Evolutionary conservation across 306 rosid genomes (phyloP), one percentile per base, ranked within the genome.

Genomic region (Psophocarpus tetragonolobus): DNA sequence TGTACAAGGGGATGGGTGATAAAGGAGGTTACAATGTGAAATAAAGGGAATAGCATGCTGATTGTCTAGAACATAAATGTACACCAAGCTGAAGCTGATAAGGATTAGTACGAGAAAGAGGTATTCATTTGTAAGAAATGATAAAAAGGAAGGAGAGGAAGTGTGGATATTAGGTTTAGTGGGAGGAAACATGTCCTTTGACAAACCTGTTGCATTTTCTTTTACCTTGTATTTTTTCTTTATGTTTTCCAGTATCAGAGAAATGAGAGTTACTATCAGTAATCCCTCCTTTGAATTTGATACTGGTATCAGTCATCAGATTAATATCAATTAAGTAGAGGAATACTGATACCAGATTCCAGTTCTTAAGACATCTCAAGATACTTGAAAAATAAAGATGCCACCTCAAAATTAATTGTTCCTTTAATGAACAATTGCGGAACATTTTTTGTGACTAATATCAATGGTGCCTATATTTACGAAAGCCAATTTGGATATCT

Each of bases 291-390:
- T 39, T 38, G 78, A 57, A 27, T 23, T 39, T 38, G 78, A 57
- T 24, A 26, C 27, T 26, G 42, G 39, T 21, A 24, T 23, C 11
- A 41, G 42, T 38, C 9, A 24, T 23, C 11, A 41, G 54, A 42
- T 67, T 39, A 67, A 67, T 60, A 60, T 58, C 30, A 26, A 24
- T 39, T 57, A 58, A 58, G 78, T n/a, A 74, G 69, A n/a, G 44
- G 47, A 20, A 54, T 20, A 7, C 24, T 53, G 13, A 23, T 21
- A 32, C 61, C 76, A 20, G 48, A 51, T 53, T 71, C 65, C 65
- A 32, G 23, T 72, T 72, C 38, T 11, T 21, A 33, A 11, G 20
- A 33, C 35, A 33, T 36, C 67, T 53, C 1, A 24, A 23, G 27
- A 38, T 74, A 42, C 69, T 74, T 44, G 63, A 23, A 66, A 66